Evolutionary conservation across 2,329 filamentous ascomycete genomes (phyloP).

Genomic region (Aspergillus spinulosporus): DNA sequence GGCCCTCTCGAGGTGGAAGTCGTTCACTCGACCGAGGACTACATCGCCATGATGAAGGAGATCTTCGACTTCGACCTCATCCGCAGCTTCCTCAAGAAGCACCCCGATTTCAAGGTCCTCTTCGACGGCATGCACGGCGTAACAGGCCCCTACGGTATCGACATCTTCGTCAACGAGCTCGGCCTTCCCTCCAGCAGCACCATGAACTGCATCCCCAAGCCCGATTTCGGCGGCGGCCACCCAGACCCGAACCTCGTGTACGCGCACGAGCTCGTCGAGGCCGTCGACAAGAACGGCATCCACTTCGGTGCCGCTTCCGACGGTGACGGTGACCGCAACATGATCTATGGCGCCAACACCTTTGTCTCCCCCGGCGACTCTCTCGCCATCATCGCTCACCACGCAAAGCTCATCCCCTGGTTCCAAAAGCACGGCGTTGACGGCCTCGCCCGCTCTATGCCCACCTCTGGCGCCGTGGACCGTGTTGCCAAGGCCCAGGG

Average conservation of each 20-base stretch:
- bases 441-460: constrained; percentile 95
- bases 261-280: constrained; percentile 89
- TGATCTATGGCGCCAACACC: constrained; percentile 97
- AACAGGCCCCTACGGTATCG: constrained; percentile 89
- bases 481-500: constrained; percentile 94
- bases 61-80: constrained; percentile 98
- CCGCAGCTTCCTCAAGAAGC: constrained; percentile 83
- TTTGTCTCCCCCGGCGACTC: constrained; percentile 98
- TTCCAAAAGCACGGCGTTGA: constrained; percentile 97
- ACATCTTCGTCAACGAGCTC: constrained; percentile 93
- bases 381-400: constrained; percentile 95
- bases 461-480: constrained; percentile 92
- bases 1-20: constrained; percentile 90
- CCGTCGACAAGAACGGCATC: constrained; percentile 84
- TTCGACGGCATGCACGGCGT: constrained; percentile 95
- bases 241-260: constrained; percentile 98
- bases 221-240: constrained; percentile 96
- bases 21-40: constrained; percentile 89
- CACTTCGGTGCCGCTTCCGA: constrained; percentile 97
- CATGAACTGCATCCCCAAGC: constrained; percentile 88
- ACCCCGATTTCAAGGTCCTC: constrained; percentile 92
- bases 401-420: constrained; percentile 94
- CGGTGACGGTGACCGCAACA: constrained; percentile 97
- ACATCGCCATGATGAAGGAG: constrained; percentile 91
- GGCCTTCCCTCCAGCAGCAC: constrained; percentile 74